These are phyloP conservation scores for Lathyrus tuberosus DNA, from an alignment of 306 rosid genomes.

Conservation along the genomic window DNA sequence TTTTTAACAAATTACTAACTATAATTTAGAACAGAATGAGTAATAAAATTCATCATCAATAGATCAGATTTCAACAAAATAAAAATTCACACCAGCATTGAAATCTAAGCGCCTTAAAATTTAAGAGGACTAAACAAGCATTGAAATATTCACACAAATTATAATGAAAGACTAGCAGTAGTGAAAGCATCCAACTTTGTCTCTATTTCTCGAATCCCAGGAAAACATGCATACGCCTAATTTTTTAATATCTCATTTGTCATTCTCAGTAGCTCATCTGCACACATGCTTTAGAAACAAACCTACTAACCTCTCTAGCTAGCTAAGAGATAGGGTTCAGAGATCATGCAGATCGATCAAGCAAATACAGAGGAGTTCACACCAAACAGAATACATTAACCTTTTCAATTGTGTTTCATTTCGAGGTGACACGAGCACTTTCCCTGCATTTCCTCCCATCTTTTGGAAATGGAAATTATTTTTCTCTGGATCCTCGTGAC, in stretches of 20 bases:
- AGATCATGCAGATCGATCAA: background rate
- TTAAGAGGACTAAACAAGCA: too few relatives aligned
- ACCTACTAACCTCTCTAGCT: constrained; percentile 33
- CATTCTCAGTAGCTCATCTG: background rate
- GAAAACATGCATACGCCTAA: constrained; percentile 28
- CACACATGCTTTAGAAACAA: constrained; percentile 39
- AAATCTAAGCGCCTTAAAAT: too few relatives aligned
- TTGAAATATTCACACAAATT: background rate
- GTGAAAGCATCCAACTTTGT: constrained; percentile 2
- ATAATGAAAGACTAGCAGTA: background rate
- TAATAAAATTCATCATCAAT: too few relatives aligned
- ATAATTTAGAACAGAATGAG: too few relatives aligned
- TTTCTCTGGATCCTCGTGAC: constrained; percentile 67
- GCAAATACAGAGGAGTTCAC: constrained; percentile 12
- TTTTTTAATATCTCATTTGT: constrained; percentile 4
- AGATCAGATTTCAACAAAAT: too few relatives aligned
- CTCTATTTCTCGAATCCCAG: constrained; percentile 15
- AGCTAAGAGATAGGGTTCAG: constrained; percentile 41
- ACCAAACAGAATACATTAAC: constrained; percentile 47
- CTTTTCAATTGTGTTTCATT: constrained; percentile 55
- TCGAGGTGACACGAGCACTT: constrained; percentile 99
- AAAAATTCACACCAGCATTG: too few relatives aligned
- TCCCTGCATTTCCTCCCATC: constrained; percentile 95
- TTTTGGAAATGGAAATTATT: constrained; percentile 60
- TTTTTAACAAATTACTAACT: too few relatives aligned